Base-by-base conservation (phyloP, 2,329 filamentous ascomycete genomes). In the Blastomyces parvus region DNA sequence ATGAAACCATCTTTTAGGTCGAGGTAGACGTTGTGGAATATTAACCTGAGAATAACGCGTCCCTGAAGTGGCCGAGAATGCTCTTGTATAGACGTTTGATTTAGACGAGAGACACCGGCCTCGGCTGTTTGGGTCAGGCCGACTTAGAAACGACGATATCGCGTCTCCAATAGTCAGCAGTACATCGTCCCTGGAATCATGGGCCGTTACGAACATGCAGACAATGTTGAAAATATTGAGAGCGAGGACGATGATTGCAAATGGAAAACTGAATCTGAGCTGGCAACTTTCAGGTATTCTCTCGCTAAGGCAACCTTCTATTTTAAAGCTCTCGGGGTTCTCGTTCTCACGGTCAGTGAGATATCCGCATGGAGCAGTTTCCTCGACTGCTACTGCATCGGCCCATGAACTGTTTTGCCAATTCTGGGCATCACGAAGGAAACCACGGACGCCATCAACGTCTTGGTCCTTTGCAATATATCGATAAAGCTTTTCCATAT, bases 81-180 rank as follows among this genome's bases (percentile, higher is more conserved):
- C 38, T 22, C 25, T 44, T 22, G 36, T 59, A 59, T 62, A 52
- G 3, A 61, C 36, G 13, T 65, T 61, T 27, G 63, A 59, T 30
- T 65, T 68, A 1, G 66, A 69, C 1, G 69, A 61, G 19, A 74
- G 61, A 65, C 70, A 68, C 63, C 67, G 58, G 48, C 66, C 64
- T 27, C 66, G 59, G 0, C 72, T 76, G 1, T 66, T 71, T 0
- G 62, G 63, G 64, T 78, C 76, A 0, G 70, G 71, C 4, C 64
- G 40, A 27, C 66, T 66, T 2, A 77, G 65, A 55, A 78, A 79
- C 0, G 74, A 76, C 9, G 71, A 68, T 13, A 78, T 70, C 0
- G 72, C 74, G 64, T 77, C 75, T 6, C 76, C 76, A 1, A 73
- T 67, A 27, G 60, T 61, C 33, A 56, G n/a, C 1, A 61, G 19